Evolutionary conservation across 257 asterid genomes (phyloP), one percentile per base, ranked within the genome.

Genomic region (Petunia secreta): DNA sequence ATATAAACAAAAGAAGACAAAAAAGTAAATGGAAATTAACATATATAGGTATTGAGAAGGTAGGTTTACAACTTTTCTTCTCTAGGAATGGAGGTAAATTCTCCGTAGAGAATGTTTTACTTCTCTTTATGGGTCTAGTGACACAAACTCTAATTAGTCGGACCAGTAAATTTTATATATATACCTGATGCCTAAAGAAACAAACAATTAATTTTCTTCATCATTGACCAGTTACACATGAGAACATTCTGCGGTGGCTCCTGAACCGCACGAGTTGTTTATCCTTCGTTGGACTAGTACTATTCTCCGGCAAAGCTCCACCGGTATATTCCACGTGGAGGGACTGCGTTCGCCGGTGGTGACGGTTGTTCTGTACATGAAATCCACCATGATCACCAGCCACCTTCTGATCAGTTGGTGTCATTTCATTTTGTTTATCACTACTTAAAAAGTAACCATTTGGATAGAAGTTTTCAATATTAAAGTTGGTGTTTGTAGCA

Each of bases 261-360:
- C 88, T 84, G 64, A 90, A 86, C 83, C 87, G 85, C 77, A 85
- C 88, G 44, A 89, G 89, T 80, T 87, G 88, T 82, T 86, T 85
- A n/a, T 84, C 55, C 82, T 77, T 67, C 53, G 34, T 34, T 6
- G 74, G 34, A 4, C 40, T 43, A 41, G 57, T 41, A 14, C 39
- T 40, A 8, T 2, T 25, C 36, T 66, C 59, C 58, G 67, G 68
- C 40, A 14, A 55, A 40, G 39, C n/a, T 16, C 80, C 55, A 0
- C 54, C 40, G 8, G 48, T 41, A 58, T 68, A 37, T 14, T 39
- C 66, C 16, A 58, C 60, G 0, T 9, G 67, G 41, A 57, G 60
- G 14, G 82, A 82, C 8, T 59, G 54, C 37, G 67, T 63, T 39
- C 82, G 79, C 25, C 79, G 80, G 75, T 81, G 79, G 25, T 83